phyloP scores from a whole-genome alignment of 805 yeast genomes.

The Monosporozyma aerobia region DNA sequence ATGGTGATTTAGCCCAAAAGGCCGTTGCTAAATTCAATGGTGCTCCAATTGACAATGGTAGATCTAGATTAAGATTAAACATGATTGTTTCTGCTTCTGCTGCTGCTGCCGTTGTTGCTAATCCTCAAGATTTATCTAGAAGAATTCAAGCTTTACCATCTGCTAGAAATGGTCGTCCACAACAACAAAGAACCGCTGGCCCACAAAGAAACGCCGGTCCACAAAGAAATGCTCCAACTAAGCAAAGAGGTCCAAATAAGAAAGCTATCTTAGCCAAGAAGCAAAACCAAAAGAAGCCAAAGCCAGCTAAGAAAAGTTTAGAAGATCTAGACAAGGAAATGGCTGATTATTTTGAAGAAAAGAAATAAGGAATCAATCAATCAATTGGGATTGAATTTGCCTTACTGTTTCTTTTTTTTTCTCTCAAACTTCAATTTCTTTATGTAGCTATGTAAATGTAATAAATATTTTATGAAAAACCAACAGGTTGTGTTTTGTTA shows the following conservation, averaged over 20 bases:
- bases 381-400: neutral
- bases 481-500: neutral
- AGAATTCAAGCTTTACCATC: slow-evolving; percentile 48
- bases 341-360: slow-evolving; percentile 80
- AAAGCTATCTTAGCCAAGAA: slow-evolving; percentile 30
- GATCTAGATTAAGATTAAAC: slow-evolving; percentile 65
- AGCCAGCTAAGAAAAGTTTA: slow-evolving; percentile 59
- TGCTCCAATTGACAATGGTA: slow-evolving; percentile 88
- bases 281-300: slow-evolving; percentile 31
- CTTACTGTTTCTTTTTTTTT: neutral
- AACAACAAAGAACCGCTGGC: slow-evolving; percentile 13
- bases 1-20: slow-evolving; percentile 56
- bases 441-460: neutral
- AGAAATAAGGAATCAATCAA: slow-evolving; percentile 12
- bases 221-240: slow-evolving; percentile 1
- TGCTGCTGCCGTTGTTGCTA: slow-evolving; percentile 65
- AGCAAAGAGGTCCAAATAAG: slow-evolving; percentile 26
- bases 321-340: slow-evolving; percentile 96
- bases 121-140: slow-evolving; percentile 49
- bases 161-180: slow-evolving; percentile 16
- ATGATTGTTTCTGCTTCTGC: slow-evolving; percentile 77
- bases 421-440: neutral
- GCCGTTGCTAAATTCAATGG: slow-evolving; percentile 84
- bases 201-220: slow-evolving; percentile 10
- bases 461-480: neutral